phyloP scores from a whole-genome alignment of 2,329 filamentous ascomycete genomes.

The Tolypocladium endophyticum region DNA sequence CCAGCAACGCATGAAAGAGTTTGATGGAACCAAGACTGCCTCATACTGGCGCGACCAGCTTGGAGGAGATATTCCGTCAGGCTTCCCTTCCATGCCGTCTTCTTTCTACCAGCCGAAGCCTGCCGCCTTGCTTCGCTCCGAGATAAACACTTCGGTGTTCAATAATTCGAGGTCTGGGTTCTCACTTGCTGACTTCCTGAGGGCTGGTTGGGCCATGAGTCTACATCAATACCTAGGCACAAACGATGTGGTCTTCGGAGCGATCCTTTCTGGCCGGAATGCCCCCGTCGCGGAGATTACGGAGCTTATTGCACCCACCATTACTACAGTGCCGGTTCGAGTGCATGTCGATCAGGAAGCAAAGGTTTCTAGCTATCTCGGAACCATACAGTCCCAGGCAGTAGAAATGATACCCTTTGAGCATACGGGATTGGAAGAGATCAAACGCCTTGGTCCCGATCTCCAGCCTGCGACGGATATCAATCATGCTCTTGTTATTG shows the following conservation, averaged over 20 bases:
- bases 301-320: neutral
- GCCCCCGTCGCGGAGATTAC: neutral
- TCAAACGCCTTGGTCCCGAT: neutral
- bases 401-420: neutral
- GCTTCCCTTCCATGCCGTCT: neutral
- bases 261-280: neutral
- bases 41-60: neutral
- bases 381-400: neutral
- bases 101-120: neutral
- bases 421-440: neutral
- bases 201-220: neutral
- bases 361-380: neutral
- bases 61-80: neutral
- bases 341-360: neutral
- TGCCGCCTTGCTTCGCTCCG: neutral
- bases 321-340: neutral
- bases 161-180: neutral
- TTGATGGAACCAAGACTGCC: neutral
- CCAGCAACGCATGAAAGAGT: neutral
- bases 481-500: neutral
- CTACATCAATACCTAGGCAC: neutral
- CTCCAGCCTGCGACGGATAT: neutral
- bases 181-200: neutral
- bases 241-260: neutral
- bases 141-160: neutral